Evolutionary conservation across 169 alveolate species (phyloP), one percentile per base, ranked within the genome.

Genomic region (Eimeria tenella): DNA sequence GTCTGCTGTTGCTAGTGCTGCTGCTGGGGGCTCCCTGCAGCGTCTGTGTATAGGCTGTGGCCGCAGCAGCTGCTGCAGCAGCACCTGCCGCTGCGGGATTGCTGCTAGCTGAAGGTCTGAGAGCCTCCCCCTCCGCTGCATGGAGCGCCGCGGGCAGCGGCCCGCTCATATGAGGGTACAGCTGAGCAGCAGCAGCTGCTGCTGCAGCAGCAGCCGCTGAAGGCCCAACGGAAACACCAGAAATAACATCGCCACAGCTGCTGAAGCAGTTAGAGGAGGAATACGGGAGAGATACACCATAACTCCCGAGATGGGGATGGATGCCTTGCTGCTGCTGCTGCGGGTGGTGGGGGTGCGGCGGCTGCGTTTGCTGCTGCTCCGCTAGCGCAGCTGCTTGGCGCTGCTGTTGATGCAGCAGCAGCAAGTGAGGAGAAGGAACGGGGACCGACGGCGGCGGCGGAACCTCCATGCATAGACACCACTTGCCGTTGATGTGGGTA

Each of bases 401-500:
- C 21, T 58, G 68, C 68, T 58, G 68, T 17, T 58, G 68, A 11
- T 58, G 68, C 68, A 58, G 68, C 68, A 11, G 68, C 68, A 58
- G 68, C 19, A 11, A 17, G 68, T 56, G 70, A 23, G 82, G 93
- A 15, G 70, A 68, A 4, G 81, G 93, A 3, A 70, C 83, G 0
- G 93, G 71, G 21, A 4, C 93, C 11, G 70, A 8, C 21, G 93
- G 93, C 19, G 93, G 93, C 21, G 31, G 93, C n/a, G 93, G 83
- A 31, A 65, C 70, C 21, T 83, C 79, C 50, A 83, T 58, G 25
- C 91, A 75, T 3, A 83, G 83, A 31, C 91, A 83, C 79, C 91
- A 60, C 91, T 83, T 83, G 53, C 74, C 91, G 77, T 83, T 83
- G 60, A 56, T 5, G 8, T 7, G 60, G 23, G 60, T 17, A 19